Evolutionary conservation across 1,284 basidiomycete genomes (phyloP).

Genomic region (Austroboletus olivaceoglutinosus): DNA sequence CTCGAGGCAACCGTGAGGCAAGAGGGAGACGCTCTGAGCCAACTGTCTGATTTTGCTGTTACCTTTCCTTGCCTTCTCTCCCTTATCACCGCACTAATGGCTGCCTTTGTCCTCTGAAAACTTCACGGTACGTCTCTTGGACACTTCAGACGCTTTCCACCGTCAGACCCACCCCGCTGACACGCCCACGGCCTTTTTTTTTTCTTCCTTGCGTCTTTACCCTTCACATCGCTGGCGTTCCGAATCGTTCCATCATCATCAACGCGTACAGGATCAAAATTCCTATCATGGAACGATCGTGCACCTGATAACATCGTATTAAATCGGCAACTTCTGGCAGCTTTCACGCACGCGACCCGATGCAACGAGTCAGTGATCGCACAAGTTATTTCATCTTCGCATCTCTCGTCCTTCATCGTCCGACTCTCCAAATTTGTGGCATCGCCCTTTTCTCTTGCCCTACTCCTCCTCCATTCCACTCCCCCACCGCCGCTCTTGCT

Average conservation of each 20-base stretch:
- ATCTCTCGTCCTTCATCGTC: slow-evolving; percentile 7
- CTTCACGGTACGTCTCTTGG: slow-evolving; percentile 13
- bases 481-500: not conserved
- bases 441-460: slow-evolving; percentile 9
- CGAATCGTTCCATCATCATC: slow-evolving; percentile 21
- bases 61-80: not conserved
- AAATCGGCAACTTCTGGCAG: slow-evolving; percentile 7
- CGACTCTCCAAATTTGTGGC: slow-evolving; percentile 5
- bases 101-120: not conserved
- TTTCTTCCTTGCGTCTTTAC: not conserved
- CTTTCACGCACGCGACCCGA: slow-evolving; percentile 25
- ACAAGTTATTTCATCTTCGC: slow-evolving; percentile 16
- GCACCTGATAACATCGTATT: slow-evolving; percentile 28
- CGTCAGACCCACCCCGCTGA: not conserved
- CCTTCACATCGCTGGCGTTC: slow-evolving; percentile 7
- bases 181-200: not conserved
- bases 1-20: slow-evolving; percentile 28
- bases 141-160: not conserved
- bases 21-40: too few relatives aligned
- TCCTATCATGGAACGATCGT: slow-evolving; percentile 34
- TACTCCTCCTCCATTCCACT: not conserved
- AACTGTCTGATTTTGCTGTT: too few relatives aligned
- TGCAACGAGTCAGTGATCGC: slow-evolving; percentile 28
- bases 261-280: slow-evolving; percentile 12
- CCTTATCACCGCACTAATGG: slow-evolving; percentile 10